phyloP scores from a whole-genome alignment of 768 basidiomycete genomes.

The Boletus subparvulus region DNA sequence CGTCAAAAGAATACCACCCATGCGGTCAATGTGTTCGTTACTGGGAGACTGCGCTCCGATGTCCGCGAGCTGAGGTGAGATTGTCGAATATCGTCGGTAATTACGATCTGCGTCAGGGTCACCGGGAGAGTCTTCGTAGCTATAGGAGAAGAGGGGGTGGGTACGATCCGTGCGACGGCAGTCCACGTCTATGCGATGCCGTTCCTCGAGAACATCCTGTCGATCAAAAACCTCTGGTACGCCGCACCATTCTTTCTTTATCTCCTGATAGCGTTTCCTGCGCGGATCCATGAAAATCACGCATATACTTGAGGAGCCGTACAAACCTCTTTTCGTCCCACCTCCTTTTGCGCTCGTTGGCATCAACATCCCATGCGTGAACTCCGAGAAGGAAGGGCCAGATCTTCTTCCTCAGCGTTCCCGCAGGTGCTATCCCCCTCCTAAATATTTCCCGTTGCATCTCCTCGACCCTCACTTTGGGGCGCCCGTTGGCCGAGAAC shows the following conservation, averaged over 20 bases:
- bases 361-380: constrained; percentile 72
- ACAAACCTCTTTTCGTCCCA: constrained; percentile 68
- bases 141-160: constrained; percentile 81
- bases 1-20: constrained; percentile 82
- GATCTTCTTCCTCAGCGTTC: constrained; percentile 61
- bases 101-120: constrained; percentile 54
- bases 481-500: constrained; percentile 73
- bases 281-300: constrained; percentile 8
- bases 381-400: constrained; percentile 94
- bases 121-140: constrained; percentile 33
- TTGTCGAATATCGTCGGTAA: constrained; percentile 62
- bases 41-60: constrained; percentile 86
- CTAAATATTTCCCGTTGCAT: constrained; percentile 79
- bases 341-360: constrained; percentile 53
- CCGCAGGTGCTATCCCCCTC: constrained; percentile 59
- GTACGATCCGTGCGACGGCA: constrained; percentile 93
- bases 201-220: constrained; percentile 80
- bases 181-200: constrained; percentile 95
- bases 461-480: constrained; percentile 62
- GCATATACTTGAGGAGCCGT: neutral
- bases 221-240: constrained; percentile 79
- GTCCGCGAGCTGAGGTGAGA: constrained; percentile 69
- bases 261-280: constrained; percentile 66
- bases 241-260: constrained; percentile 83
- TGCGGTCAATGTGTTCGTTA: constrained; percentile 89